Evolutionary conservation across 106 monocot genomes (phyloP).

Genomic region (Apostasia shenzhenica): DNA sequence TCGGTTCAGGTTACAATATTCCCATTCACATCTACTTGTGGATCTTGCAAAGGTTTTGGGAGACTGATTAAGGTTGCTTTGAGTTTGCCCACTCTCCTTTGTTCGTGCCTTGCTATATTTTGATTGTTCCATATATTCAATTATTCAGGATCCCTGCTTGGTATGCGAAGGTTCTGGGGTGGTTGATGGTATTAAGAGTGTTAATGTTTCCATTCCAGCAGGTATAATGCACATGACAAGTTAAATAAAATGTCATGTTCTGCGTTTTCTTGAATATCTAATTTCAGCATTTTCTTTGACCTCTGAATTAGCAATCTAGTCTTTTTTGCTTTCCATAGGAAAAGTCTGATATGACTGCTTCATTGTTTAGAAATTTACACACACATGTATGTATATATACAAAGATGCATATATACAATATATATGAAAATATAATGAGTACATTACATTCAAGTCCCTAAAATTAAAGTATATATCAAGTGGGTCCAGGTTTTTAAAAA

Average conservation of each 20-base stretch:
- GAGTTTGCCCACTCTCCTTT: not conserved
- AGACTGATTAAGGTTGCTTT: conserved; percentile 70
- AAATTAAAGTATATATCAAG: too few relatives aligned
- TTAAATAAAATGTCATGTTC: not conserved
- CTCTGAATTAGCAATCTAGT: too few relatives aligned
- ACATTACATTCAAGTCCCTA: too few relatives aligned
- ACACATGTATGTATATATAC: too few relatives aligned
- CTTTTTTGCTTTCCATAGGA: too few relatives aligned
- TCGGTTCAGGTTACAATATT: conserved; percentile 65
- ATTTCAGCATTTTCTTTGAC: too few relatives aligned
- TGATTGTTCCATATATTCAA: conserved; percentile 18
- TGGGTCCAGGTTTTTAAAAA: too few relatives aligned
- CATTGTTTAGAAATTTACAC: too few relatives aligned
- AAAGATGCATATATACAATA: too few relatives aligned
- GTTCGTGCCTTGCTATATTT: not conserved
- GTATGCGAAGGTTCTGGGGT: conserved; percentile 72
- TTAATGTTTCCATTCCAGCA: conserved; percentile 76
- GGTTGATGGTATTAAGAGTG: conserved; percentile 58
- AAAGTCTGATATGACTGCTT: too few relatives aligned
- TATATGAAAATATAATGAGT: too few relatives aligned
- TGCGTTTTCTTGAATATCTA: too few relatives aligned
- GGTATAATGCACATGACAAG: conserved; percentile 22
- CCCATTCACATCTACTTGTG: conserved; percentile 82
- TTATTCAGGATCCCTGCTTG: conserved; percentile 51
- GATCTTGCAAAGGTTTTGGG: conserved; percentile 72